Evolutionary conservation across 345 rosid species (phyloP).

Genomic region (Sonneratia caseolaris): DNA sequence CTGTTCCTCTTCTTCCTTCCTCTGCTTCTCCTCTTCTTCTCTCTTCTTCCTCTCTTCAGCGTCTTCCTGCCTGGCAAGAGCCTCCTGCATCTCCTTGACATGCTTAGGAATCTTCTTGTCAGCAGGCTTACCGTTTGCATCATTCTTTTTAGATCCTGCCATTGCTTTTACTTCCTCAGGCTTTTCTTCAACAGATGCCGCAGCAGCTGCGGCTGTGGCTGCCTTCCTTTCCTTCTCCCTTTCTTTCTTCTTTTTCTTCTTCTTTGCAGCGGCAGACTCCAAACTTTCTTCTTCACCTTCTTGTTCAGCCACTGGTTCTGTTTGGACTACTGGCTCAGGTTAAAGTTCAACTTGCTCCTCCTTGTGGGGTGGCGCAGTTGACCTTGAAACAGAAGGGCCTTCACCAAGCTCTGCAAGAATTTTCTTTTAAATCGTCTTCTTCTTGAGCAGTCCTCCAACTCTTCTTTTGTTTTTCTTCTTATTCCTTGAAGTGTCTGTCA

Average conservation of each 20-base stretch:
- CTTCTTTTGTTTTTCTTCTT: conserved; percentile 73
- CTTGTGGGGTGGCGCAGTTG: conserved; percentile 25
- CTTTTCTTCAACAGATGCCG: background rate
- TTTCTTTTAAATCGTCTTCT: conserved; percentile 87
- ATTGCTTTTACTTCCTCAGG: conserved; percentile 14
- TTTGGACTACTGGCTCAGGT: conserved; percentile 24
- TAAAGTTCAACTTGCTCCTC: conserved; percentile 43
- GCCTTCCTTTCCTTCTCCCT: conserved; percentile 59
- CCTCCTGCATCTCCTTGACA: conserved; percentile 95
- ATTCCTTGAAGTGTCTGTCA: conserved; percentile 48
- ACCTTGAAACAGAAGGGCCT: conserved; percentile 27
- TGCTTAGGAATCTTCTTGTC: conserved; percentile 85
- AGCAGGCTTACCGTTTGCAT: conserved; percentile 62
- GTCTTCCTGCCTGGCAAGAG: conserved; percentile 68
- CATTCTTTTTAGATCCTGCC: conserved; percentile 10
- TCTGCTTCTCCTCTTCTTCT: conserved; percentile 82
- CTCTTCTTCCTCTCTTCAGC: conserved; percentile 62
- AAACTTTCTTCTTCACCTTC: conserved; percentile 2
- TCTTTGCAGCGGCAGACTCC: conserved; percentile 80
- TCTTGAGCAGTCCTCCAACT: conserved; percentile 82
- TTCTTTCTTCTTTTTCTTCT: conserved; percentile 82
- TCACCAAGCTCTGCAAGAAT: conserved; percentile 85
- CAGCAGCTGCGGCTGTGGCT: conserved; percentile 10
- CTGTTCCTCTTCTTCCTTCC: conserved; percentile 90
- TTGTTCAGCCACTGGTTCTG: too few species aligned